phyloP scores from a whole-genome alignment of 441 rosid species.

The Metrosideros polymorpha region DNA sequence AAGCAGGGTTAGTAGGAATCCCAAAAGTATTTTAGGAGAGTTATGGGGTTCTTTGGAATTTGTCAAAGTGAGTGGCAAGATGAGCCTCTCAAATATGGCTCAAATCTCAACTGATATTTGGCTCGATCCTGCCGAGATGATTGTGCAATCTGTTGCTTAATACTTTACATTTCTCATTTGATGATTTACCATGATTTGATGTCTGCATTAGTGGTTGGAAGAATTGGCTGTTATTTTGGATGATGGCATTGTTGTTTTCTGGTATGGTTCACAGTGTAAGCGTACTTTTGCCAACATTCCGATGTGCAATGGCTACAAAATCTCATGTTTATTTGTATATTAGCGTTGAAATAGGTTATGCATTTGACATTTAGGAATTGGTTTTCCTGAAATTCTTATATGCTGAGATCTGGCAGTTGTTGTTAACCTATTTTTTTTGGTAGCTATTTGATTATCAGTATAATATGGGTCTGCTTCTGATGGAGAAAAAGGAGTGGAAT shows the following conservation, averaged over 20 bases:
- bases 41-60: background rate
- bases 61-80: background rate
- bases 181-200: background rate
- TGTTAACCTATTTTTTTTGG: background rate
- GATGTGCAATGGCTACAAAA: background rate
- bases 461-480: conserved; percentile 80
- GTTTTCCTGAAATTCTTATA: background rate
- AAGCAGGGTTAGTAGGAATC: background rate
- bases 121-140: background rate
- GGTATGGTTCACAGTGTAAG: background rate
- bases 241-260: background rate
- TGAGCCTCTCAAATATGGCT: background rate
- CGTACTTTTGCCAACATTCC: background rate
- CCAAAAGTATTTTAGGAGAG: background rate
- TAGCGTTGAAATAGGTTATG: background rate
- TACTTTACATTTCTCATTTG: background rate
- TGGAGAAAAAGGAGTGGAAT: conserved; percentile 76
- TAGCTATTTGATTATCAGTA: conserved; percentile 85
- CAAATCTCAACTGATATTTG: background rate
- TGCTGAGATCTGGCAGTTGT: background rate
- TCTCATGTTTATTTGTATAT: background rate
- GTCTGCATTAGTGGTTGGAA: background rate
- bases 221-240: background rate
- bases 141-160: background rate
- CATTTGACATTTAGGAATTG: background rate